Evolutionary conservation across 2,329 filamentous ascomycete genomes (phyloP).

Genomic region (Exophiala lecanii-corni): DNA sequence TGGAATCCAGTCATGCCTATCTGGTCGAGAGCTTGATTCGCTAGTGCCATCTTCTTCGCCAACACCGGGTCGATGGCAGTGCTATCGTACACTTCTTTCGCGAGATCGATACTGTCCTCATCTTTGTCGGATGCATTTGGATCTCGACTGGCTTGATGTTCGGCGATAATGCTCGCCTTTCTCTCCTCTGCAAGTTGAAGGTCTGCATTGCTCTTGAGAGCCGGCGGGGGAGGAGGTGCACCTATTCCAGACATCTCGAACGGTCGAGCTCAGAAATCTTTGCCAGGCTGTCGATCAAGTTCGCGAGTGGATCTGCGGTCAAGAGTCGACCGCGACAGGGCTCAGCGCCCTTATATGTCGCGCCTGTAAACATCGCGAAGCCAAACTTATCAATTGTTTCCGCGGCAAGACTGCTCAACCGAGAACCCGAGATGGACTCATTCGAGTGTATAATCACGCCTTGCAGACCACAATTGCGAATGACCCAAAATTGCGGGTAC

Average conservation of each 20-base stretch:
- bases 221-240: not conserved
- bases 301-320: too few species aligned
- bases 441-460: slow-evolving; percentile 9
- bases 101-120: slow-evolving; percentile 16
- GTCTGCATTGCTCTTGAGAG: not conserved
- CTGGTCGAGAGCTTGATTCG: slow-evolving; percentile 46
- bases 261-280: too few species aligned
- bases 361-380: too few species aligned
- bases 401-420: too few species aligned
- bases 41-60: slow-evolving; percentile 35
- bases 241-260: slow-evolving; percentile 2
- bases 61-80: slow-evolving; percentile 33
- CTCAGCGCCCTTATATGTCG: too few species aligned
- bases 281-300: not conserved
- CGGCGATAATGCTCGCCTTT: not conserved
- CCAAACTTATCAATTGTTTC: too few species aligned
- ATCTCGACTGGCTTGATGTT: not conserved
- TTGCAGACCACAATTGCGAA: slow-evolving; percentile 8
- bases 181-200: slow-evolving; percentile 7
- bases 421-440: too few species aligned
- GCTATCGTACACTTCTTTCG: slow-evolving; percentile 17
- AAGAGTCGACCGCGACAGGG: too few species aligned
- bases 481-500: not conserved
- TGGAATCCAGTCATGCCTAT: slow-evolving; percentile 59
- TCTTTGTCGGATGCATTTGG: slow-evolving; percentile 2